phyloP scores from a whole-genome alignment of 768 basidiomycete species.

The Dictyophora rubrovolvata region DNA sequence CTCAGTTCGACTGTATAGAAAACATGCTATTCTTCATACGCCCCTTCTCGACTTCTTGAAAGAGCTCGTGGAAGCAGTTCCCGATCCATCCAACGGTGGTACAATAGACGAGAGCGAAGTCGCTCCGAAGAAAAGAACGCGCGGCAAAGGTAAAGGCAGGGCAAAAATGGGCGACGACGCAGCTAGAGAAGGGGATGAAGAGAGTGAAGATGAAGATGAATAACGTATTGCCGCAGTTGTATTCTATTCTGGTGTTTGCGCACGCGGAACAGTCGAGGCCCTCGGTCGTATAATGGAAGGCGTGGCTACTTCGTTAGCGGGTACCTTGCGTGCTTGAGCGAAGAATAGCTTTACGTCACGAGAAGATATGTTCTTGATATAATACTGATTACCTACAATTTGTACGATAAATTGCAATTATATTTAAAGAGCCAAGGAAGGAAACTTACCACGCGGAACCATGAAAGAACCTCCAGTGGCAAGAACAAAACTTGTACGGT shows the following conservation, averaged over 20 bases:
- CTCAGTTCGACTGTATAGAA: slow-evolving; percentile 36
- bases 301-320: slow-evolving; percentile 20
- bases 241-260: slow-evolving; percentile 16
- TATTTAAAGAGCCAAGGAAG: not conserved
- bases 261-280: not conserved
- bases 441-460: slow-evolving; percentile 69
- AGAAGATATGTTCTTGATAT: slow-evolving; percentile 77
- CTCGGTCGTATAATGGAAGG: not conserved
- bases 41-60: slow-evolving; percentile 91
- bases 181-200: slow-evolving; percentile 10
- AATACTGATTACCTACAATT: slow-evolving; percentile 72
- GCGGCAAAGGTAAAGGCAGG: slow-evolving; percentile 7
- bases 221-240: slow-evolving; percentile 37
- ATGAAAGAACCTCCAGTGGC: slow-evolving; percentile 80
- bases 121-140: slow-evolving; percentile 12
- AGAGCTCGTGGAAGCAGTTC: slow-evolving; percentile 77
- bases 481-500: slow-evolving; percentile 68
- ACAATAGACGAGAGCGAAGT: slow-evolving; percentile 40
- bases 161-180: slow-evolving; percentile 6
- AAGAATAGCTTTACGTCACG: slow-evolving; percentile 83
- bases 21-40: slow-evolving; percentile 81
- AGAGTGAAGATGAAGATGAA: slow-evolving; percentile 6
- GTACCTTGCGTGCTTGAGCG: slow-evolving; percentile 66
- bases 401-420: not conserved
- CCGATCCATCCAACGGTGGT: slow-evolving; percentile 80